Conservation (phyloP, 345 rosid genomes). For the Crucihimalaya himalaica region DNA sequence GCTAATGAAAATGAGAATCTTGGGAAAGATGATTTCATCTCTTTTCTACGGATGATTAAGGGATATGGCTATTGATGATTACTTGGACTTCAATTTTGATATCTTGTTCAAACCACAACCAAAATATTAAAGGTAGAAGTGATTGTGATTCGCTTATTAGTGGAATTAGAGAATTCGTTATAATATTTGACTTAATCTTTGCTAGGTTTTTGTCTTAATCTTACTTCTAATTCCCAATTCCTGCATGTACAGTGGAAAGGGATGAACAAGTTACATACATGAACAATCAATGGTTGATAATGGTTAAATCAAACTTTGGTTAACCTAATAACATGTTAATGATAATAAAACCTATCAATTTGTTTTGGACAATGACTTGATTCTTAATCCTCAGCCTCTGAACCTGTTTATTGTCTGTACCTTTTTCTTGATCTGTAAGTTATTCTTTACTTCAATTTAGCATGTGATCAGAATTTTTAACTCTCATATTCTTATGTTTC, state of each 20-base stretch:
- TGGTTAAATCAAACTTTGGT: too few relatives aligned
- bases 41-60: background rate
- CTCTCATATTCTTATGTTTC: conserved; percentile 8
- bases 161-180: background rate
- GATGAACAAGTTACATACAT: background rate
- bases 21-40: background rate
- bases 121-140: background rate
- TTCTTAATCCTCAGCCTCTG: background rate
- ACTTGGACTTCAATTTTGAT: background rate
- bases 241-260: background rate
- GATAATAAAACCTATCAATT: too few relatives aligned
- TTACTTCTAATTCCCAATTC: background rate
- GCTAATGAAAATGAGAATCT: conserved; percentile 5
- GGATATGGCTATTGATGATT: background rate
- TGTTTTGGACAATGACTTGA: background rate
- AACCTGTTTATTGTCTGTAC: background rate
- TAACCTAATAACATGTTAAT: too few relatives aligned
- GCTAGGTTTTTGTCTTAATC: background rate
- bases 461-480: background rate
- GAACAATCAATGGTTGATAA: too few relatives aligned
- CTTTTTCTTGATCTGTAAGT: conserved; percentile 2
- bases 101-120: background rate
- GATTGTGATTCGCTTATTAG: background rate
- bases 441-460: conserved; percentile 1
- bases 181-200: conserved; percentile 9